A percentile compares a stretch with the other conserved stretches of the same genome.
phyloP scores from a whole-genome alignment of 2,329 filamentous ascomycete genomes.

The Whalleya microplaca region DNA sequence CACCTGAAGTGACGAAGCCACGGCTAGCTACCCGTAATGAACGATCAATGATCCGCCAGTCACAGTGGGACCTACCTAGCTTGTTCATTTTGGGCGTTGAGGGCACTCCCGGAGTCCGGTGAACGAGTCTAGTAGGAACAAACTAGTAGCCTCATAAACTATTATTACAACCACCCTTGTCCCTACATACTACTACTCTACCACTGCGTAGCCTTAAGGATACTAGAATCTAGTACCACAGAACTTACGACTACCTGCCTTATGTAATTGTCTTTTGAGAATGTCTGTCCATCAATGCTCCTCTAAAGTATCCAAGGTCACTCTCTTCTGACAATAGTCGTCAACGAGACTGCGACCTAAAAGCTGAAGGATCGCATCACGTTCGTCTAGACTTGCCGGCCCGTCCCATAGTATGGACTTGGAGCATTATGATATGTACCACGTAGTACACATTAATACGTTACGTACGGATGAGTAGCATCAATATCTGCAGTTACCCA shows the following conservation, averaged over 20 bases:
- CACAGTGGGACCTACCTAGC: background rate
- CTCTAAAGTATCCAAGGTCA: background rate
- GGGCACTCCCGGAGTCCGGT: background rate
- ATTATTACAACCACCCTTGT: too few species aligned
- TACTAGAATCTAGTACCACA: too few species aligned
- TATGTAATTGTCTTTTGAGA: too few species aligned
- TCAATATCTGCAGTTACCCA: conserved; percentile 11
- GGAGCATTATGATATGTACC: background rate
- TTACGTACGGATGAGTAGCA: conserved; percentile 6
- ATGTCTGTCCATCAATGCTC: too few species aligned
- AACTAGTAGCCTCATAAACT: too few species aligned
- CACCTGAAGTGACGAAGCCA: conserved; percentile 10
- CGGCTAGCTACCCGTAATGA: conserved; percentile 31
- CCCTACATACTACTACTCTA: too few species aligned
- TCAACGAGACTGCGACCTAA: background rate
- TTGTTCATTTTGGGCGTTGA: background rate
- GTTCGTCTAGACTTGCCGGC: conserved; percentile 14
- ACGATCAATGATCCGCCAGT: conserved; percentile 23
- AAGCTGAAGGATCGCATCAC: background rate
- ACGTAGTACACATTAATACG: conserved; percentile 6
- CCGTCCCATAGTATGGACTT: conserved; percentile 16
- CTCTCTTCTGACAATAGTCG: background rate
- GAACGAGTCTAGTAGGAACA: background rate
- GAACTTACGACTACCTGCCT: too few species aligned
- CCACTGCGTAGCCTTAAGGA: too few species aligned